Percentiles rank a stretch among this genome's conserved stretches.
Conservation (phyloP, 2,329 filamentous ascomycete genomes). For the Fusarium sp. region DNA sequence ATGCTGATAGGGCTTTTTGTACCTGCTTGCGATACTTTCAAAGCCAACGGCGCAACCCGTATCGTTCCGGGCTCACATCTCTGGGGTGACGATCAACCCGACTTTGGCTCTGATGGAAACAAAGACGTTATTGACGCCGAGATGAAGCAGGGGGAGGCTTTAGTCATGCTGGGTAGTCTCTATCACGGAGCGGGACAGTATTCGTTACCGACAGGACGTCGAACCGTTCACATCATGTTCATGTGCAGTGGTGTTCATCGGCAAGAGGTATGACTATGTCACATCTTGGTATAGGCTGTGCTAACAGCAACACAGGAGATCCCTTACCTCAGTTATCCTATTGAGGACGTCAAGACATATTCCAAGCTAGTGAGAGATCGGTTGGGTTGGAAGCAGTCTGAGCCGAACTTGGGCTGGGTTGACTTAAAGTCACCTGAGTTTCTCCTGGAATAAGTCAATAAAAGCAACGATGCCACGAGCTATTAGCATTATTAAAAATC, state of each 20-base stretch:
- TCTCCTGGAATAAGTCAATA: too few relatives aligned
- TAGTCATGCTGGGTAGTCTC: slow-evolving; percentile 52
- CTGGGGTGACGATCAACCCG: slow-evolving; percentile 52
- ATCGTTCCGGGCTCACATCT: slow-evolving; percentile 53
- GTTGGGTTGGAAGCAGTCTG: slow-evolving; percentile 53
- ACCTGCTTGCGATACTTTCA: slow-evolving; percentile 41
- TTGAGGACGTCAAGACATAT: slow-evolving; percentile 53
- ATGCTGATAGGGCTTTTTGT: background rate
- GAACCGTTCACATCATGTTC: slow-evolving; percentile 54
- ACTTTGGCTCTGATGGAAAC: slow-evolving; percentile 48
- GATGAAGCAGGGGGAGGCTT: background rate
- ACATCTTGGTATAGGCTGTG: background rate
- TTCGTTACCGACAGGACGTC: slow-evolving; percentile 42
- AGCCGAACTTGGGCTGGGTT: slow-evolving; percentile 55
- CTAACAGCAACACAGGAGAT: slow-evolving; percentile 16
- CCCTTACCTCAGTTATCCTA: slow-evolving; percentile 46
- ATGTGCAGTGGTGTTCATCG: slow-evolving; percentile 52
- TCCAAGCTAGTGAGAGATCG: slow-evolving; percentile 51
- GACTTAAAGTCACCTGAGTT: slow-evolving; percentile 52
- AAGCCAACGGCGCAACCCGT: slow-evolving; percentile 51
- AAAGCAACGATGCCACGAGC: too few relatives aligned
- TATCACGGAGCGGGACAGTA: slow-evolving; percentile 52
- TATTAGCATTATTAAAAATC: too few relatives aligned
- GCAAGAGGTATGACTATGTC: slow-evolving; percentile 41
- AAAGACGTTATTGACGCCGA: slow-evolving; percentile 29